These are phyloP conservation scores for Puccinia brachypodii DNA, from an alignment of 1,284 basidiomycete species.

Conservation along the genomic window DNA sequence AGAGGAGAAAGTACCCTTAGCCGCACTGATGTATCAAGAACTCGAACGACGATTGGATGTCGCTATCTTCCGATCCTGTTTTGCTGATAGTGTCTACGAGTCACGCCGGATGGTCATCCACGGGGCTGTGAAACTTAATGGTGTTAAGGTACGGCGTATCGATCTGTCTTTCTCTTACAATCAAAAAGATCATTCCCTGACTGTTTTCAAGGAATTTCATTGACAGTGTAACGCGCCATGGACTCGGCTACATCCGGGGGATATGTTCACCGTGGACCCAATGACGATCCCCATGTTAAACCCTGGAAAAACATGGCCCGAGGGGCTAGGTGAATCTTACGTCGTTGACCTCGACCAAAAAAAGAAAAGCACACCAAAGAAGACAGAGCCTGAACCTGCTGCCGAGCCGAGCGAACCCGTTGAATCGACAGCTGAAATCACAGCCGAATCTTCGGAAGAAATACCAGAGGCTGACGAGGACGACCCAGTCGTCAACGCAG, in stretches of 20 bases:
- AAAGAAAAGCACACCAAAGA: constrained; percentile 55
- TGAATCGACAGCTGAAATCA: neutral
- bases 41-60: constrained; percentile 93
- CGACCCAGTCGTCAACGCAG: constrained; percentile 48
- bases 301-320: constrained; percentile 52
- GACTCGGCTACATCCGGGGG: constrained; percentile 86
- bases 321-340: constrained; percentile 30
- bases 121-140: constrained; percentile 85
- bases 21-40: constrained; percentile 85
- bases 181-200: neutral
- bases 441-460: neutral
- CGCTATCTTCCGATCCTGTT: constrained; percentile 85
- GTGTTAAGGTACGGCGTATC: constrained; percentile 67
- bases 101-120: constrained; percentile 82
- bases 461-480: constrained; percentile 46
- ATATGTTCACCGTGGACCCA: constrained; percentile 88
- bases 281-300: constrained; percentile 72
- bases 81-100: constrained; percentile 85
- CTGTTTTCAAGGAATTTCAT: neutral
- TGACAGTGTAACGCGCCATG: constrained; percentile 77
- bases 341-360: constrained; percentile 53
- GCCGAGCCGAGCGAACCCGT: constrained; percentile 49
- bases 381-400: constrained; percentile 39
- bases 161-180: neutral
- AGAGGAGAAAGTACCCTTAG: constrained; percentile 64